phyloP scores from a whole-genome alignment of 306 rosid genomes.

The Luffa acutangula region DNA sequence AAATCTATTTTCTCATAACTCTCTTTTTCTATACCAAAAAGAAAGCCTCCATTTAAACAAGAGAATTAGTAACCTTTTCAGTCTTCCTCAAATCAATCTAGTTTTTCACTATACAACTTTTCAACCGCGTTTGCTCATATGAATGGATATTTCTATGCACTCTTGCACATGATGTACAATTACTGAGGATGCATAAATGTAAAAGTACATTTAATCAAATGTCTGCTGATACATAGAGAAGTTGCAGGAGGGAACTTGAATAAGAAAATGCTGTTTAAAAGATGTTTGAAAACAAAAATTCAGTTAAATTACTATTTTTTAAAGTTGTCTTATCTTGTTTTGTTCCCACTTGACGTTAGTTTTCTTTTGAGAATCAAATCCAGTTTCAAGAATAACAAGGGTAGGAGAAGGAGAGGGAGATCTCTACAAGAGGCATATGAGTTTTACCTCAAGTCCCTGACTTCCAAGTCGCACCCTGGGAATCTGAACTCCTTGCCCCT shows the following conservation, averaged over 20 bases:
- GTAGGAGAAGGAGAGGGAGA: background rate
- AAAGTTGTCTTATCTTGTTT: background rate
- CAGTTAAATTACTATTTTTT: background rate
- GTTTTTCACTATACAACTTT: background rate
- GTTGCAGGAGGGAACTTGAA: background rate
- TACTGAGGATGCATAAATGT: background rate
- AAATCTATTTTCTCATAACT: background rate
- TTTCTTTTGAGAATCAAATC: background rate
- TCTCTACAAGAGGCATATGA: background rate
- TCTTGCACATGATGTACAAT: background rate
- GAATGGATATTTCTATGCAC: background rate
- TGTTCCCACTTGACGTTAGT: background rate
- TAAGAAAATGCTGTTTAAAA: background rate
- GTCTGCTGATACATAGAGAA: background rate
- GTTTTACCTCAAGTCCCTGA: slow-evolving; percentile 36
- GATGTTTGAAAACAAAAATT: background rate
- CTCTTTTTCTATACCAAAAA: background rate
- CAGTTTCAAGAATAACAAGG: background rate
- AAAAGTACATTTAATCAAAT: background rate
- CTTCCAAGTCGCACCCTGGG: slow-evolving; percentile 39
- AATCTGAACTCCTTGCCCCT: slow-evolving; percentile 7
- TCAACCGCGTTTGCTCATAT: too few species aligned
- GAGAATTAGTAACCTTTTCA: background rate
- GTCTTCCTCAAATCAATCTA: background rate
- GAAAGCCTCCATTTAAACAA: background rate